Evolutionary conservation across 805 yeast genomes (phyloP).

Genomic region (Candida sonorensis): DNA sequence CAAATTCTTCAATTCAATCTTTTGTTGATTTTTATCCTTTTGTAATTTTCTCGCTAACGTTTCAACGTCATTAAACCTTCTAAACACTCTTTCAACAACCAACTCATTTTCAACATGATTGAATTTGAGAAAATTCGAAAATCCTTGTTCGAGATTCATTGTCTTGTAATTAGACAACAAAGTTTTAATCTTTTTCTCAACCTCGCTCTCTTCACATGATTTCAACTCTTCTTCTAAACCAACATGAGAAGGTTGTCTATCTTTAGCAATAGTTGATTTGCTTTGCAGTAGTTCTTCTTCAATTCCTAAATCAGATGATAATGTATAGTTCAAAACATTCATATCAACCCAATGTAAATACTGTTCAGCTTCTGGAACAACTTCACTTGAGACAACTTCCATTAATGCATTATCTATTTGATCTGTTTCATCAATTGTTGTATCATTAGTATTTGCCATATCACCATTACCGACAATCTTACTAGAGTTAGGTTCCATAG

Average conservation of each 20-base stretch:
- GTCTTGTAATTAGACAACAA: conserved; percentile 11
- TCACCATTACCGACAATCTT: too few relatives aligned
- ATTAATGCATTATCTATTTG: conserved; percentile 29
- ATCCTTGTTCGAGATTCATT: conserved; percentile 26
- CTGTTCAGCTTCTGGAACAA: conserved; percentile 30
- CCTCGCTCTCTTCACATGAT: conserved; percentile 15
- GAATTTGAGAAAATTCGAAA: conserved; percentile 23
- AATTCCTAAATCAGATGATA: conserved; percentile 20
- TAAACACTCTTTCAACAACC: conserved; percentile 38
- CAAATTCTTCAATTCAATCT: conserved; percentile 37
- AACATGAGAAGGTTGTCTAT: conserved; percentile 2
- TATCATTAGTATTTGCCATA: conserved; percentile 25
- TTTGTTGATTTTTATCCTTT: conserved; percentile 53
- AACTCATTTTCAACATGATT: conserved; percentile 20
- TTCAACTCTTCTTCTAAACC: conserved; percentile 6
- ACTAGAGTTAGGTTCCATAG: conserved; percentile 10
- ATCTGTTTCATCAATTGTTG: conserved; percentile 18
- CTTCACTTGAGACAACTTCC: conserved; percentile 32
- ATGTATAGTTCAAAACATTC: conserved; percentile 22
- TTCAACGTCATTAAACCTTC: conserved; percentile 85
- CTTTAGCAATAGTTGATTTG: conserved; percentile 5
- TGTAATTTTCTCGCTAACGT: conserved; percentile 79
- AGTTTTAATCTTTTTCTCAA: conserved; percentile 16
- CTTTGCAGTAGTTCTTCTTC: conserved; percentile 12
- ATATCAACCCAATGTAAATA: conserved; percentile 43